Percentiles rank a stretch among this genome's conserved stretches.
Conservation (phyloP, 2,329 filamentous ascomycete genomes). For the Penicillium sp. region DNA sequence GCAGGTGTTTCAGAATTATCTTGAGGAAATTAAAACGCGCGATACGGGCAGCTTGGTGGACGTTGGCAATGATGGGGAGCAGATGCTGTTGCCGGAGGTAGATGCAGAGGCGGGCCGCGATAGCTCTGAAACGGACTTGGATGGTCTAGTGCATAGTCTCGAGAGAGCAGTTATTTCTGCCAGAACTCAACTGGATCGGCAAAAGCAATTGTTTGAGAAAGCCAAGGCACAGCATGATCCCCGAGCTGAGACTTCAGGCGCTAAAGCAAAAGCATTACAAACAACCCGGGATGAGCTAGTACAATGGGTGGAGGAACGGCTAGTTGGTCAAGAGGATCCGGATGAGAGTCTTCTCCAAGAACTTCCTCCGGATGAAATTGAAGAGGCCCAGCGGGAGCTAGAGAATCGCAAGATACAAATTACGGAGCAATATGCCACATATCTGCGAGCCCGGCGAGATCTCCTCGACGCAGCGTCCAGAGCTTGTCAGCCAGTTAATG, state of each 20-base stretch:
- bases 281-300: constrained; percentile 43
- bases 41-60: constrained; percentile 17
- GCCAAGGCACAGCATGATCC: constrained; percentile 22
- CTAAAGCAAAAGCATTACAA: constrained; percentile 34
- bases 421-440: constrained; percentile 29
- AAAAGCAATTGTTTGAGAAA: constrained; percentile 30
- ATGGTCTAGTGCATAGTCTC: constrained; percentile 31
- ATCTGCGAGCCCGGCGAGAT: constrained; percentile 30
- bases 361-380: constrained; percentile 25
- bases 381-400: constrained; percentile 23
- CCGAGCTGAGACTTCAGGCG: constrained; percentile 7
- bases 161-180: constrained; percentile 35
- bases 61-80: constrained; percentile 15
- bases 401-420: constrained; percentile 30
- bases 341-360: constrained; percentile 25
- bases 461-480: constrained; percentile 31
- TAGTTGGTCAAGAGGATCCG: constrained; percentile 31
- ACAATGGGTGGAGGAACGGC: constrained; percentile 44
- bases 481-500: constrained; percentile 29
- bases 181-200: constrained; percentile 29
- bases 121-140: constrained; percentile 18
- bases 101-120: constrained; percentile 12
- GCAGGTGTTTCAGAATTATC: constrained; percentile 40
- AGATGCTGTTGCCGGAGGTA: constrained; percentile 14
- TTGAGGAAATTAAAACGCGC: constrained; percentile 35